Evolutionary conservation across 805 yeast species (phyloP).

Genomic region (Suhomyces emberorum): DNA sequence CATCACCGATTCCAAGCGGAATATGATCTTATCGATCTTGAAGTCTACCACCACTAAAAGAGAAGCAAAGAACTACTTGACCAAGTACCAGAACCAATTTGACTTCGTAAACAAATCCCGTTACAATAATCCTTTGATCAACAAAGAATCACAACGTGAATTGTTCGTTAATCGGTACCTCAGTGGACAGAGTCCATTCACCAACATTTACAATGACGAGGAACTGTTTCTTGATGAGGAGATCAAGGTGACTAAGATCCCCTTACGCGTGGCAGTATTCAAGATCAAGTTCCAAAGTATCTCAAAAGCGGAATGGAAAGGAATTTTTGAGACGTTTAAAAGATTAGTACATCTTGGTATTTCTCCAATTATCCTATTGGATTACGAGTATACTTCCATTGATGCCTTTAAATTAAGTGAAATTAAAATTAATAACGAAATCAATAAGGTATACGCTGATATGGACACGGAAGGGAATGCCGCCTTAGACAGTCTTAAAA

Average conservation of each 20-base stretch:
- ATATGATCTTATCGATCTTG: constrained; percentile 77
- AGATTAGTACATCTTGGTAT: constrained; percentile 63
- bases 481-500: constrained; percentile 19
- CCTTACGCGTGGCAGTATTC: constrained; percentile 55
- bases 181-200: constrained; percentile 31
- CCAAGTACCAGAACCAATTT: constrained; percentile 58
- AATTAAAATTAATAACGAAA: constrained; percentile 28
- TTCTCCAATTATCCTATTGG: constrained; percentile 59
- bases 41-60: constrained; percentile 91
- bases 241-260: constrained; percentile 35
- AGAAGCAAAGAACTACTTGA: constrained; percentile 79
- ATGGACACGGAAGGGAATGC: constrained; percentile 5
- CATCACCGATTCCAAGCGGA: constrained; percentile 51
- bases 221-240: constrained; percentile 14
- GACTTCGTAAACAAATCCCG: constrained; percentile 18
- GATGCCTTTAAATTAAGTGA: constrained; percentile 30
- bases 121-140: constrained; percentile 7
- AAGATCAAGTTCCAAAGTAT: constrained; percentile 44
- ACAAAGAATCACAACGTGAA: constrained; percentile 26
- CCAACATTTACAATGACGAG: constrained; percentile 28
- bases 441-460: constrained; percentile 21
- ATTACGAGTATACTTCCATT: constrained; percentile 17
- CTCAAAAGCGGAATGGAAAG: constrained; percentile 29
- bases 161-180: constrained; percentile 33
- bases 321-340: constrained; percentile 55